Conservation (phyloP, 345 rosid genomes). For the Eucalyptus pauciflora region DNA sequence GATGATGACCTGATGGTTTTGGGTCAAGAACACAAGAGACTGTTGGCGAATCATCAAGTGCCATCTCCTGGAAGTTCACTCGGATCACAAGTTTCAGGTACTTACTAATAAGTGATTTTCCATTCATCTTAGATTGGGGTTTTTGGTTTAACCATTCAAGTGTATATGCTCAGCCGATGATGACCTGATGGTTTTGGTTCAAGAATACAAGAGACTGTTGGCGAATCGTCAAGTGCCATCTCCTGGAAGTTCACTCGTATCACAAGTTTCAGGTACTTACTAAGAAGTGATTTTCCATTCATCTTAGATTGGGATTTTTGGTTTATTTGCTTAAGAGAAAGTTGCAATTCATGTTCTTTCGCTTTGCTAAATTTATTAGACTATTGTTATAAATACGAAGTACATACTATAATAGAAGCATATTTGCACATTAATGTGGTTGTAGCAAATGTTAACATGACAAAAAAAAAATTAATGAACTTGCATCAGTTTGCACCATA, state of each 20-base stretch:
- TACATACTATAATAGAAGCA: not conserved
- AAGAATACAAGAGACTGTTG: not conserved
- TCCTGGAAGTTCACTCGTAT: not conserved
- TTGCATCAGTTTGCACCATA: not conserved
- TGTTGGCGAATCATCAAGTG: no score
- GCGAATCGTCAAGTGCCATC: not conserved
- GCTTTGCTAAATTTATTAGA: not conserved
- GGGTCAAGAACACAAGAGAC: no score
- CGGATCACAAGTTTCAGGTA: no score
- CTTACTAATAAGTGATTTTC: no score
- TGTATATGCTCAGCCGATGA: not conserved
- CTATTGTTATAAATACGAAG: not conserved
- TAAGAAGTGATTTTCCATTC: not conserved
- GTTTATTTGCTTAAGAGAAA: not conserved
- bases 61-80: no score
- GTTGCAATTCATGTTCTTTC: not conserved
- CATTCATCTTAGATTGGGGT: no score
- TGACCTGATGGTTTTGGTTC: not conserved
- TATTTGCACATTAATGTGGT: no score
- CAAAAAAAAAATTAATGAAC: not conserved
- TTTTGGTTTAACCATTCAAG: no score
- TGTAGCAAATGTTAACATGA: not conserved
- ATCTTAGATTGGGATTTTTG: not conserved
- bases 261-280: not conserved
- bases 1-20: no score